phyloP scores from a whole-genome alignment of 1,284 basidiomycete genomes.

The Apiotrichum sp. region DNA sequence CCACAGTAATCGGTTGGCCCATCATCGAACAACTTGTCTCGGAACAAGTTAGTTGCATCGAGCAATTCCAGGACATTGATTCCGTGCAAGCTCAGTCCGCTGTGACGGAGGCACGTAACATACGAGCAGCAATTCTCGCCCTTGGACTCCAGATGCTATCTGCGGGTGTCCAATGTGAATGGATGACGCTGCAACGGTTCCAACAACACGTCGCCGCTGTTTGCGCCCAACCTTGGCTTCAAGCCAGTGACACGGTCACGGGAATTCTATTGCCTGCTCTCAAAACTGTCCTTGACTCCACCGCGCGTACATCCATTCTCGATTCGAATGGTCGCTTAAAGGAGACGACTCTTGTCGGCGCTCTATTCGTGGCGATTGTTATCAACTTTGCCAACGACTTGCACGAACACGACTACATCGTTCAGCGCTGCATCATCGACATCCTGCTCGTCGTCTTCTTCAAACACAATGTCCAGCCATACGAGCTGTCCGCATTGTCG shows the following conservation, averaged over 20 bases:
- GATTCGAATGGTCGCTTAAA: constrained; percentile 13
- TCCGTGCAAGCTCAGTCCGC: constrained; percentile 20
- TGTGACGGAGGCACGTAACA: constrained; percentile 25
- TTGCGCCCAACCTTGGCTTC: constrained; percentile 25
- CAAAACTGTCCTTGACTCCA: constrained; percentile 29
- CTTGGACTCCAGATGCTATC: constrained; percentile 37
- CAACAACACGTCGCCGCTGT: constrained; percentile 37
- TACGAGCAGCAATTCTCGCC: constrained; percentile 24
- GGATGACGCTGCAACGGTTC: constrained; percentile 29
- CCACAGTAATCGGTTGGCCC: constrained; percentile 32
- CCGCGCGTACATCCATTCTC: constrained; percentile 17
- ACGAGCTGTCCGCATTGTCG: constrained; percentile 28
- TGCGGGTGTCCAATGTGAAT: constrained; percentile 25
- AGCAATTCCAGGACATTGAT: constrained; percentile 15
- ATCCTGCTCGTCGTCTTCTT: constrained; percentile 34
- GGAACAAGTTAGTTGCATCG: constrained; percentile 25
- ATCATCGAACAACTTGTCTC: constrained; percentile 29
- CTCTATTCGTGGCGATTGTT: constrained; percentile 31
- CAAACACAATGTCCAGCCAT: constrained; percentile 34
- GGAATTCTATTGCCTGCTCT: constrained; percentile 31
- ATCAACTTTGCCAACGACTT: constrained; percentile 31
- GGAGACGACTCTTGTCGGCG: constrained; percentile 25
- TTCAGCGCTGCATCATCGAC: constrained; percentile 33
- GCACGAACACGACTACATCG: constrained; percentile 18
- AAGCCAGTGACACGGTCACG: constrained; percentile 16